Percentiles rank a stretch among this genome's conserved stretches.
Evolutionary conservation across 1,284 basidiomycete genomes (phyloP).

Genomic region (Moesziomyces sp.): DNA sequence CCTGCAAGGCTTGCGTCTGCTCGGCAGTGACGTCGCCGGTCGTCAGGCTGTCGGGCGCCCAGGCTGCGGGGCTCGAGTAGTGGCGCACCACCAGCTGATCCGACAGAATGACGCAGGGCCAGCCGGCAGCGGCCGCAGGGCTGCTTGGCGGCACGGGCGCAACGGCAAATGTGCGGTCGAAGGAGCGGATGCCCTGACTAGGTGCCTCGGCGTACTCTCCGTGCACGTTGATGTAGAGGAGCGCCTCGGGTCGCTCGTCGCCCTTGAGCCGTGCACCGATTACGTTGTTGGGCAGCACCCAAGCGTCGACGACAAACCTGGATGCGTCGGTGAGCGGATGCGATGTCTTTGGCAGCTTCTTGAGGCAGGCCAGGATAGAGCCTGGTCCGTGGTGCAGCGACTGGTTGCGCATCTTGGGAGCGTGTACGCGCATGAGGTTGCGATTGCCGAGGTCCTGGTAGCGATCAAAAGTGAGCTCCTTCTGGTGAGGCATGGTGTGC

Average conservation of each 20-base stretch:
- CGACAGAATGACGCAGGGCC: constrained; percentile 89
- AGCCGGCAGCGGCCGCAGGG: constrained; percentile 82
- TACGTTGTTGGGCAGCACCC: constrained; percentile 72
- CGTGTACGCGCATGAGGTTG: constrained; percentile 61
- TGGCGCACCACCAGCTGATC: constrained; percentile 85
- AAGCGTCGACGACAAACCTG: constrained; percentile 90
- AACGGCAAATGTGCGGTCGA: constrained; percentile 90
- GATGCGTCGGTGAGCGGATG: constrained; percentile 75
- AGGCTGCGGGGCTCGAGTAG: constrained; percentile 84
- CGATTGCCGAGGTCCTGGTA: constrained; percentile 72
- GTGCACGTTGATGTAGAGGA: constrained; percentile 84
- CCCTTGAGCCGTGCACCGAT: constrained; percentile 54
- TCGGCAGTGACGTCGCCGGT: constrained; percentile 47
- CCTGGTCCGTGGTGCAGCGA: constrained; percentile 77
- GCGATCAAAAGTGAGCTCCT: constrained; percentile 78
- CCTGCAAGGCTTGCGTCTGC: constrained; percentile 27
- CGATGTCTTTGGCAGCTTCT: constrained; percentile 78
- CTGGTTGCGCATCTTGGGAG: constrained; percentile 43
- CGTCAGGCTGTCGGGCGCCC: constrained; percentile 53
- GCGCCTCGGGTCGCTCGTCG: constrained; percentile 69
- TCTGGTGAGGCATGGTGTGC: constrained; percentile 78
- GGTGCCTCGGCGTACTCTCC: constrained; percentile 86
- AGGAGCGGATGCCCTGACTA: constrained; percentile 80
- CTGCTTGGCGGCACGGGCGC: constrained; percentile 83
- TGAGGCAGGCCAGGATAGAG: constrained; percentile 75